phyloP scores from a whole-genome alignment of 345 rosid species.

The Aquilaria yunnanensis region DNA sequence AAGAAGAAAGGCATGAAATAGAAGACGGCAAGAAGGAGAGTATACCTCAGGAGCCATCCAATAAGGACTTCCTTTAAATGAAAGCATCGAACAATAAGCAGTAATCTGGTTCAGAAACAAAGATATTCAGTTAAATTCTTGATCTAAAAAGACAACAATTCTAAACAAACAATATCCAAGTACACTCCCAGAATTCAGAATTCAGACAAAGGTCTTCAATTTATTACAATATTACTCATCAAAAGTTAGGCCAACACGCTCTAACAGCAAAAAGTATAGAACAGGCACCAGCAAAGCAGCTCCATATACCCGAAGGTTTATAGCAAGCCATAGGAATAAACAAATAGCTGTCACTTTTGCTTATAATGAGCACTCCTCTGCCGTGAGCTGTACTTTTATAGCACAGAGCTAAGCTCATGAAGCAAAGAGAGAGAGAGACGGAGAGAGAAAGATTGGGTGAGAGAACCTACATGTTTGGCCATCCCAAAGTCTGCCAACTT shows the following conservation, averaged over 20 bases:
- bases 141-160: not conserved
- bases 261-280: too few species aligned
- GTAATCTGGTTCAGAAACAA: constrained; percentile 48
- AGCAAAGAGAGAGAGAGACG: constrained; percentile 7
- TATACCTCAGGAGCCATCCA: constrained; percentile 99
- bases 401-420: constrained; percentile 2
- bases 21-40: not conserved
- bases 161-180: constrained; percentile 5
- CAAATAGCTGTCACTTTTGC: too few species aligned
- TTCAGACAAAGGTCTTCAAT: too few species aligned
- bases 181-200: not conserved
- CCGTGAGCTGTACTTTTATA: not conserved
- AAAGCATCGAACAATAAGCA: constrained; percentile 74
- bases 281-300: too few species aligned
- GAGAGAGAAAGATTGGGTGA: too few species aligned
- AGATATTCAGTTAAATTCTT: constrained; percentile 13
- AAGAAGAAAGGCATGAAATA: not conserved
- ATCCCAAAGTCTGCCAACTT: constrained; percentile 97
- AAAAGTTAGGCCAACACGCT: too few species aligned
- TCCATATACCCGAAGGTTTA: too few species aligned
- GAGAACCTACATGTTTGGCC: constrained; percentile 81
- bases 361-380: not conserved
- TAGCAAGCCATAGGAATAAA: too few species aligned
- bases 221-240: too few species aligned
- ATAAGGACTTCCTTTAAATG: constrained; percentile 97